Conservation (phyloP, 2,329 filamentous ascomycete species). For the Delphinella strobiligena region DNA sequence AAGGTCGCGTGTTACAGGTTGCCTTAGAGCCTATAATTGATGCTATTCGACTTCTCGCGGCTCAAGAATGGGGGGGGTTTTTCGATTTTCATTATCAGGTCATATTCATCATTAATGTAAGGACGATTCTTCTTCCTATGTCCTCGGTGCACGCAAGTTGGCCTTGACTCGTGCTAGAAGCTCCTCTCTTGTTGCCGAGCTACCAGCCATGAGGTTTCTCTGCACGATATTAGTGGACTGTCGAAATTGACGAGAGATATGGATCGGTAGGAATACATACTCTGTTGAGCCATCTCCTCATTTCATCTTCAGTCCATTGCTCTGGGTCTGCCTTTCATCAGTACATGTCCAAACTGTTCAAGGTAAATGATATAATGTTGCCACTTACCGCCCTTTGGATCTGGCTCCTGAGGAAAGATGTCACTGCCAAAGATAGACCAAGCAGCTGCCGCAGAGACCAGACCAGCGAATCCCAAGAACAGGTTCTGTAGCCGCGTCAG, state of each 20-base stretch:
- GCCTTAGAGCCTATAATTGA: no score
- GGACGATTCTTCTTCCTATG: neutral
- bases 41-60: no score
- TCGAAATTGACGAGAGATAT: no score
- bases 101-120: neutral
- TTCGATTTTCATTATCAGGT: no score
- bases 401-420: constrained; percentile 61
- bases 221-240: constrained; percentile 20
- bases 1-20: no score
- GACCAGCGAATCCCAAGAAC: constrained; percentile 59
- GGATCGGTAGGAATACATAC: constrained; percentile 40
- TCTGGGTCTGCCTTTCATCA: constrained; percentile 41
- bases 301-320: constrained; percentile 67
- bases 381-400: constrained; percentile 62
- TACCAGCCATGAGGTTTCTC: constrained; percentile 51
- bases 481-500: constrained; percentile 17
- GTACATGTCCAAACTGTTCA: neutral
- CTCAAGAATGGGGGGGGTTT: no score
- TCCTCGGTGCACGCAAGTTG: constrained; percentile 43
- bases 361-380: no score
- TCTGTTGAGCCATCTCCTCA: constrained; percentile 66
- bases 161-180: constrained; percentile 57
- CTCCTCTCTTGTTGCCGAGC: constrained; percentile 48
- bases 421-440: constrained; percentile 81
- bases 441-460: constrained; percentile 67